phyloP scores from a whole-genome alignment of 495 filamentous ascomycete genomes.

The Aspergillus homomorphus region DNA sequence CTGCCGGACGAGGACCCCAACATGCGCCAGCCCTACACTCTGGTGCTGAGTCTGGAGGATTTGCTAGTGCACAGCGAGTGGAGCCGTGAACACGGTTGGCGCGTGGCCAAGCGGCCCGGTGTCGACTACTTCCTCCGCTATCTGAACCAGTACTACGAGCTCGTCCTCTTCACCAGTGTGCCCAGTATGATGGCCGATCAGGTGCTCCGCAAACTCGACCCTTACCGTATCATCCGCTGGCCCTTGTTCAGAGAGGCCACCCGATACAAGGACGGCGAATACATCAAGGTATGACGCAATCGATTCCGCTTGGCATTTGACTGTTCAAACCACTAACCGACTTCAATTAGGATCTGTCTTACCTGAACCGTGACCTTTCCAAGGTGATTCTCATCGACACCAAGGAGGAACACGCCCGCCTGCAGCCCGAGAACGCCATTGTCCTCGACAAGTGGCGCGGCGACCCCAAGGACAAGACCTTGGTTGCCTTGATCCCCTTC shows the following conservation, averaged over 20 bases:
- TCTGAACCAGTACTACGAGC: constrained; percentile 93
- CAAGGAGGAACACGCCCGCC: constrained; percentile 69
- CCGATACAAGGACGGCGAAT: constrained; percentile 89
- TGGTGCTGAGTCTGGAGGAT: constrained; percentile 91
- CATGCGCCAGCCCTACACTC: constrained; percentile 82
- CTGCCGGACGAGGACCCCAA: constrained; percentile 83
- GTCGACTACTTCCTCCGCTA: constrained; percentile 97
- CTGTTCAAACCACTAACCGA: background rate
- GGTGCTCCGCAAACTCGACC: constrained; percentile 88
- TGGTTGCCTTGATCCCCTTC: constrained; percentile 89
- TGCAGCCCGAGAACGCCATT: constrained; percentile 92
- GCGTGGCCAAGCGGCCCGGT: constrained; percentile 90
- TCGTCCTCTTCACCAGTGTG: constrained; percentile 89
- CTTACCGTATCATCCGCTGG: constrained; percentile 95
- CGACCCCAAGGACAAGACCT: constrained; percentile 71
- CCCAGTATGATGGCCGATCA: constrained; percentile 79
- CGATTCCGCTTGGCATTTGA: background rate
- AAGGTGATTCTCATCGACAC: constrained; percentile 94
- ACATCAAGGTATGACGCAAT: constrained; percentile 73
- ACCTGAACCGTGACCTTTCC: constrained; percentile 90
- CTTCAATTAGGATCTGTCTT: constrained; percentile 74
- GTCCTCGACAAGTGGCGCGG: constrained; percentile 88
- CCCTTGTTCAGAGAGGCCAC: constrained; percentile 93
- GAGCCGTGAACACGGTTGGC: constrained; percentile 91
- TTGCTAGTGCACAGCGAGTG: constrained; percentile 91